A percentile compares a stretch with the other conserved stretches of the same genome.
These are phyloP conservation scores for Ascochyta pisi DNA, from an alignment of 2,329 filamentous ascomycete species.

Conservation along the genomic window DNA sequence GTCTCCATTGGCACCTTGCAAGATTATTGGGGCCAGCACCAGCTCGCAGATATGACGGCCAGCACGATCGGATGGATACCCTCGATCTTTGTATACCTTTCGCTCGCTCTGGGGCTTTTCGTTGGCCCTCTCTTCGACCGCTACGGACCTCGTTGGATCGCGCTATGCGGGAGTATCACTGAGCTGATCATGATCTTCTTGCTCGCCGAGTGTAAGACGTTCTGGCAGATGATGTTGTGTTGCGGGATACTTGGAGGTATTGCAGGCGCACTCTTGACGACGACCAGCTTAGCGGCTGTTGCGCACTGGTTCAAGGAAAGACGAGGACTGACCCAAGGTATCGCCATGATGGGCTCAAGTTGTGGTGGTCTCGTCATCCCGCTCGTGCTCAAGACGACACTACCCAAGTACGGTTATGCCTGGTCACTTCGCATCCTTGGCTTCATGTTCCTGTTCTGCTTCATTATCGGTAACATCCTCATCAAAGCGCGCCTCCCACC, in stretches of 20 bases:
- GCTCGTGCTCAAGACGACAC: conserved; percentile 41
- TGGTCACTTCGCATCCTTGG: conserved; percentile 51
- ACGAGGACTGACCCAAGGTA: conserved; percentile 47
- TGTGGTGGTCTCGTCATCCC: conserved; percentile 48
- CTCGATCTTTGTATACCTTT: conserved; percentile 81
- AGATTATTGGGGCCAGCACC: conserved; percentile 76
- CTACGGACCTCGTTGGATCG: conserved; percentile 47
- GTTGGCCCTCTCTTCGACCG: conserved; percentile 74
- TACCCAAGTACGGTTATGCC: conserved; percentile 45
- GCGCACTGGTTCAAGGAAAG: conserved; percentile 51
- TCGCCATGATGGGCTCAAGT: conserved; percentile 49
- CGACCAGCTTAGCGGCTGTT: conserved; percentile 45
- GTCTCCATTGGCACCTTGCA: conserved; percentile 74
- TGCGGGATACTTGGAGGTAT: conserved; percentile 51
- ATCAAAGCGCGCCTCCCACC: conserved; percentile 47
- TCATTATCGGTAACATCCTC: conserved; percentile 42
- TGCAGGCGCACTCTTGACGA: conserved; percentile 49
- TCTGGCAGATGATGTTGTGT: conserved; percentile 53
- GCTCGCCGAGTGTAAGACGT: conserved; percentile 44
- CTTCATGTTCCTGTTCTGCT: conserved; percentile 45
- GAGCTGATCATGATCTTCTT: conserved; percentile 43
- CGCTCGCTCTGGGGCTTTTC: conserved; percentile 83
- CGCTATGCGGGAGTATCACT: conserved; percentile 35
- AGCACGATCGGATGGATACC: conserved; percentile 87
- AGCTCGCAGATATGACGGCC: conserved; percentile 67